Base-by-base conservation (phyloP, 2,329 filamentous ascomycete species). In the Aureobasidium zeae region DNA sequence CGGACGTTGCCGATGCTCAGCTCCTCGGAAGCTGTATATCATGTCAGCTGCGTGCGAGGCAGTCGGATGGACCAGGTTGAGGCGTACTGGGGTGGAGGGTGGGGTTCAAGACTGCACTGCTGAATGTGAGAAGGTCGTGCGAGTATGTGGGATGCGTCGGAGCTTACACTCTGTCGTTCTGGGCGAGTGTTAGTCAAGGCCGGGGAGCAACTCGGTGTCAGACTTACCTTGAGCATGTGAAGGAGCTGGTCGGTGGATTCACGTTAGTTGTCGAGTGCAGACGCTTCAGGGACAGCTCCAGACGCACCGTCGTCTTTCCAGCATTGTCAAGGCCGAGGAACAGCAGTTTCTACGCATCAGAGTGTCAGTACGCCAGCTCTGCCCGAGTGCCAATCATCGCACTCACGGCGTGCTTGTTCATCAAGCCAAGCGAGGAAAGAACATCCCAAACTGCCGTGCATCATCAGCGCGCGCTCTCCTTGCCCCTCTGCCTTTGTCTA, bases 261-360 rank as follows among this genome's bases (percentile, higher is more conserved):
- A 46, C 30, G 43, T 46, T 41, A 47, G 39, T 29, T 30, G 25
- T 12, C 5, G 22, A 16, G 22, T 24, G 29, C 20, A 19, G 19
- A 20, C 6, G 7, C 11, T 4, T 15, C 3, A 16, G 4, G 12
- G 3, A 3, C 15, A n/a, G n/a, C 34, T 48, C 12, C 25, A 29
- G 20, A 45, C 58, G 46, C 56, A 62, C 59, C 32, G 87, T 94
- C 43, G 87, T 94, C 75, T 94, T 94, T 68, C 87, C 87, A 39
- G 87, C 87, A 70, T 94, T 94, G 65, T 94, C 87, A 50, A 94
- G 81, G 56, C 87, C 87, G 52, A 94, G 79, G 71, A 94, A 94
- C 47, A 94, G 77, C 48, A 94, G 77, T 77, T 94, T 94, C 47
- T 52, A 25, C 16, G 9, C 2, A 19, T 29, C 24, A 12, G 10